phyloP scores from a whole-genome alignment of 2,329 filamentous ascomycete genomes.

The Arachnopeziza araneosa region DNA sequence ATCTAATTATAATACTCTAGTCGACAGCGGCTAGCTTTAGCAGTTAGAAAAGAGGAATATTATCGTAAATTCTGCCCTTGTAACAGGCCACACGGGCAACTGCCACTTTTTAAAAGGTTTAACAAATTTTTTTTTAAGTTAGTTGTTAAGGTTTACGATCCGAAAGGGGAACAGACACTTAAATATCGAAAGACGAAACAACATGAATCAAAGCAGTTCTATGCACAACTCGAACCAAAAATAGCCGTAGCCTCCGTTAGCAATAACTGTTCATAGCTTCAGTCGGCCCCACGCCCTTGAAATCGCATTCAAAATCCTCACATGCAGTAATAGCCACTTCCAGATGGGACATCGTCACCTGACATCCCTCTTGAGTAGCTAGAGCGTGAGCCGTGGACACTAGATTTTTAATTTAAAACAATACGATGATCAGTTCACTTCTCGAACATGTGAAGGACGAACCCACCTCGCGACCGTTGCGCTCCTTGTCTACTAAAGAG shows the following conservation, averaged over 20 bases:
- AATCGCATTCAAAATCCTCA: conserved; percentile 14
- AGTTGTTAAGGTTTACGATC: too few relatives aligned
- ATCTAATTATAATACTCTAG: too few relatives aligned
- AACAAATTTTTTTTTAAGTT: too few relatives aligned
- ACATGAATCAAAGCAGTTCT: conserved; percentile 2
- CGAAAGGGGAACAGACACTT: too few relatives aligned
- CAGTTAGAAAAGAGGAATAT: too few relatives aligned
- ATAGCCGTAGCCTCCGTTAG: conserved; percentile 6
- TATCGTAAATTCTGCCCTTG: too few relatives aligned
- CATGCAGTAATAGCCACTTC: conserved; percentile 12
- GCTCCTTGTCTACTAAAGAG: too few relatives aligned
- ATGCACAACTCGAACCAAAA: conserved; percentile 1
- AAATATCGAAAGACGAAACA: conserved; percentile 1
- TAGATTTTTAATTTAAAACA: conserved; percentile 11
- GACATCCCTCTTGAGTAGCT: conserved; percentile 4
- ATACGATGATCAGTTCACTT: background rate
- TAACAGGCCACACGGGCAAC: too few relatives aligned
- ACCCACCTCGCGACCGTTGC: conserved; percentile 5
- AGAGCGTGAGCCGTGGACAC: conserved; percentile 6
- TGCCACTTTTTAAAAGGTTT: too few relatives aligned
- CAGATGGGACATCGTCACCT: conserved; percentile 12
- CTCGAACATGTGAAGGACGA: conserved; percentile 1
- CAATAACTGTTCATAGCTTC: conserved; percentile 14
- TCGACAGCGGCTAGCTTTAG: too few relatives aligned
- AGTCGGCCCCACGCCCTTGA: conserved; percentile 5